Evolutionary conservation across 2,329 filamentous ascomycete species (phyloP).

Genomic region (Exophiala lecanii-corni): DNA sequence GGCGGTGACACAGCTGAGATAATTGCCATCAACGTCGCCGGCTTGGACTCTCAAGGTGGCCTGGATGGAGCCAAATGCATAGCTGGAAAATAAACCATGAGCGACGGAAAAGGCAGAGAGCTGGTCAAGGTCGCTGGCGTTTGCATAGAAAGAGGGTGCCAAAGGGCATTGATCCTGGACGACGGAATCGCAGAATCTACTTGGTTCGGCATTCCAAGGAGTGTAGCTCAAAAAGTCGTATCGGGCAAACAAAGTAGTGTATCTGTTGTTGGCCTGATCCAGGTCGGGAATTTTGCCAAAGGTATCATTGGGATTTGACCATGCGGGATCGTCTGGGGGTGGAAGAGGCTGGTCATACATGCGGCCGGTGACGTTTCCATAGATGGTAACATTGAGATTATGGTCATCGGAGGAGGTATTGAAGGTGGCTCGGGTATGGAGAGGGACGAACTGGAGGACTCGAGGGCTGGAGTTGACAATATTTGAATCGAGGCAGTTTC

Average conservation of each 20-base stretch:
- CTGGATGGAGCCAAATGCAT: conserved; percentile 78
- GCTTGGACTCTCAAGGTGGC: conserved; percentile 70
- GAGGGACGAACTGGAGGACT: conserved; percentile 74
- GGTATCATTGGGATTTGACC: conserved; percentile 57
- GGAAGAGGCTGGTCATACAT: conserved; percentile 57
- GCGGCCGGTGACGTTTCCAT: conserved; percentile 84
- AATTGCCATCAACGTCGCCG: conserved; percentile 59
- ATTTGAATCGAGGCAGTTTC: conserved; percentile 70
- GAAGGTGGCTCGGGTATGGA: conserved; percentile 70
- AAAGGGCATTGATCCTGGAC: conserved; percentile 64
- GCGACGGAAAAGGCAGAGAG: conserved; percentile 70
- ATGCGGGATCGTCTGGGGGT: conserved; percentile 52
- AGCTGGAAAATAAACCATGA: conserved; percentile 73
- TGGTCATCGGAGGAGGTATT: conserved; percentile 57
- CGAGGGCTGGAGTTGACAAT: conserved; percentile 56
- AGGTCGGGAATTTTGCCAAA: conserved; percentile 73
- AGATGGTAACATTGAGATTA: conserved; percentile 71
- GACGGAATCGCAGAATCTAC: conserved; percentile 63
- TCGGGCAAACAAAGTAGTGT: conserved; percentile 68
- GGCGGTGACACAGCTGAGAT: conserved; percentile 76
- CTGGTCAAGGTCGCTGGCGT: conserved; percentile 45
- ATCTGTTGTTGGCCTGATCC: conserved; percentile 54
- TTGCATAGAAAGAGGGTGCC: conserved; percentile 63
- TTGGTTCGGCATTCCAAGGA: conserved; percentile 52
- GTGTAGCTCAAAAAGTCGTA: conserved; percentile 74